Percentiles rank a stretch among this genome's conserved stretches.
These are phyloP conservation scores for Bromus sterilis DNA, from an alignment of 176 grass and related monocot genomes.

Conservation along the genomic window DNA sequence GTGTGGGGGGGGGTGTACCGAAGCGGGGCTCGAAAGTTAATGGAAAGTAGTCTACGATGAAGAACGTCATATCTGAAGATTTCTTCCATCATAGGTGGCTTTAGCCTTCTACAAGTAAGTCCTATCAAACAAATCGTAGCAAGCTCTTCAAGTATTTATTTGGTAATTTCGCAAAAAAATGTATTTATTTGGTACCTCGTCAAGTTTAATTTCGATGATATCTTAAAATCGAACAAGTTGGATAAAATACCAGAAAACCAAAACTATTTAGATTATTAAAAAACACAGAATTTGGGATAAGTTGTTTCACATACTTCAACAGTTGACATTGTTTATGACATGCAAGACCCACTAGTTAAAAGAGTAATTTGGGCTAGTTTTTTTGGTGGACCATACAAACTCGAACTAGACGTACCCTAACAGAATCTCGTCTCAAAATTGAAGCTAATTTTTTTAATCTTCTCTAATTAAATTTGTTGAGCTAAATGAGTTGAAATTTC, in stretches of 20 bases:
- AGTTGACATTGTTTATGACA: not conserved
- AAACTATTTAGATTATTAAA: not conserved
- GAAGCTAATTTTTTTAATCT: no score
- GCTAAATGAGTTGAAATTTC: not conserved
- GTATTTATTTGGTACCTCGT: not conserved
- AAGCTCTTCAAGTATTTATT: not conserved
- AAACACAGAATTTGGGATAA: not conserved
- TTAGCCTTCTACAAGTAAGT: not conserved
- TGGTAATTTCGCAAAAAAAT: no score
- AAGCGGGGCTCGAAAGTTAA: no score
- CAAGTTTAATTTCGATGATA: not conserved
- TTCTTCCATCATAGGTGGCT: no score
- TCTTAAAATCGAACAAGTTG: not conserved
- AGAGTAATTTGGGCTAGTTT: not conserved
- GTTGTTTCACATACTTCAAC: not conserved
- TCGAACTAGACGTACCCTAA: no score
- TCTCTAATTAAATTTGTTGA: not conserved
- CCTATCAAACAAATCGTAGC: not conserved
- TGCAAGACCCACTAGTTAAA: not conserved
- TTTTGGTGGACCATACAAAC: no score
- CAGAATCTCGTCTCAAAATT: no score
- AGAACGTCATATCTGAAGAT: no score
- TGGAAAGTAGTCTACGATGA: no score
- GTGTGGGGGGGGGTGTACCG: no score
- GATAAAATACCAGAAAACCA: not conserved